Conservation (phyloP, 805 yeast genomes). For the Schizosaccharomyces osmophilus region DNA sequence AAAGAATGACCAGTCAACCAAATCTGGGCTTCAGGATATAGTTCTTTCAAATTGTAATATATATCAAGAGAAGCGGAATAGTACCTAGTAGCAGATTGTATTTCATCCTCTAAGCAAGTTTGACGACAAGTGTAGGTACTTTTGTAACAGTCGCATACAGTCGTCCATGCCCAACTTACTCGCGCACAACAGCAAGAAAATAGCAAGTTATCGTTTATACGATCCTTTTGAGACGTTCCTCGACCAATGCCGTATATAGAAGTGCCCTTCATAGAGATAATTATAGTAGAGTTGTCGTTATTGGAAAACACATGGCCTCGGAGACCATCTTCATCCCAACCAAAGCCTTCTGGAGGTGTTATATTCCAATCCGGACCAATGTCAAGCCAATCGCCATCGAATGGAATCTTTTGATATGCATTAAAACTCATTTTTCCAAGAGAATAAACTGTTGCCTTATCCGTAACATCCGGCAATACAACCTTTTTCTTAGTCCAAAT, state of each 20-base stretch:
- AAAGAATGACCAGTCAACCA: conserved; percentile 93
- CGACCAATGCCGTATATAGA: conserved; percentile 36
- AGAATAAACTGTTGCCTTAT: conserved; percentile 44
- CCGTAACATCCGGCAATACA: conserved; percentile 48
- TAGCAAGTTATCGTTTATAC: conserved; percentile 46
- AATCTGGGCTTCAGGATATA: conserved; percentile 47
- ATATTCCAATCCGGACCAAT: conserved; percentile 15
- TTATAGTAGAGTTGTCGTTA: conserved; percentile 29
- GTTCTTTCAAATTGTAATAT: conserved; percentile 38
- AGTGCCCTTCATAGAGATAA: conserved; percentile 75
- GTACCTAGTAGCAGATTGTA: conserved; percentile 52
- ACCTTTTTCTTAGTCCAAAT: conserved; percentile 4
- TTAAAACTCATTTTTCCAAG: conserved; percentile 72
- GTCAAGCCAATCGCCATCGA: conserved; percentile 70
- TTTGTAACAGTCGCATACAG: conserved; percentile 83
- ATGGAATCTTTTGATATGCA: conserved; percentile 65
- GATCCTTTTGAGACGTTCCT: conserved; percentile 63
- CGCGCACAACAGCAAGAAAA: conserved; percentile 94
- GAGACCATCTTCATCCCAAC: conserved; percentile 69
- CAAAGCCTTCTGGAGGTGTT: conserved; percentile 35
- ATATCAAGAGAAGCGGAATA: conserved; percentile 58
- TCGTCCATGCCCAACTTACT: conserved; percentile 70
- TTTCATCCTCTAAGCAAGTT: conserved; percentile 55
- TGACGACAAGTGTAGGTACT: conserved; percentile 68
- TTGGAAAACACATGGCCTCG: conserved; percentile 76